Evolutionary conservation across 1,139 yeast genomes (phyloP), one percentile per base, ranked within the genome.

Genomic region (Suhomyces chickasaworum): DNA sequence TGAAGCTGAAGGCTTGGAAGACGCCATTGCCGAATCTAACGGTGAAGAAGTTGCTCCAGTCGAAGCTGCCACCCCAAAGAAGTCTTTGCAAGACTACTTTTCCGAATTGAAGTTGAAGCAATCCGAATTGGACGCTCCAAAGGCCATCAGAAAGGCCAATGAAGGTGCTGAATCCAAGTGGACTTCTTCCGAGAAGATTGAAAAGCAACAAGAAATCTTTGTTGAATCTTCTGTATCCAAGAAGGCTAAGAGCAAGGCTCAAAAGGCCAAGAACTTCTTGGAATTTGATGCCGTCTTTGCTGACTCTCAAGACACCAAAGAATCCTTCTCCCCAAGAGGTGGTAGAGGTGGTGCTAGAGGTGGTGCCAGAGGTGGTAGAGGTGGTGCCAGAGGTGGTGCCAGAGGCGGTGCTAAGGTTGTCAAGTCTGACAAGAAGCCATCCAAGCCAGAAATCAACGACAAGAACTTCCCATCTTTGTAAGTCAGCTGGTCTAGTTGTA

Each of bases 51-150:
- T 15, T 10, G 63, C 51, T 44, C 71, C 63, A 41, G 63, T 61
- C 42, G 72, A 55, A 42, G 73, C 76, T 55, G 68, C 68, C 52
- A 69, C 68, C 52, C 75, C 76, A 58, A 77, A 76, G 66, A 80
- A 79, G 70, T 82, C 91, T 50, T 80, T 84, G 59, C 86, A 81
- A 59, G 87, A 86, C 65, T 86, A 84, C 81, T 79, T 85, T 64
- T 83, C 80, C 57, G 86, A 83, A 68, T 74, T 80, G 65, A 66
- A 73, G 63, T 60, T 71, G 56, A 70, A 78, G 68, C 76, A 75
- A 60, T 68, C 69, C 50, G 71, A 69, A 50, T 73, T 80, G 59
- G 75, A 73, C 44, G 68, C 69, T 53, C 54, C 56, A 46, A 73
- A 75, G 60, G 51, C 60, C 39, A 62, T 72, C 53, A 82, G 86